Evolutionary conservation across 805 yeast species (phyloP).

Genomic region (Candida morakotiae): DNA sequence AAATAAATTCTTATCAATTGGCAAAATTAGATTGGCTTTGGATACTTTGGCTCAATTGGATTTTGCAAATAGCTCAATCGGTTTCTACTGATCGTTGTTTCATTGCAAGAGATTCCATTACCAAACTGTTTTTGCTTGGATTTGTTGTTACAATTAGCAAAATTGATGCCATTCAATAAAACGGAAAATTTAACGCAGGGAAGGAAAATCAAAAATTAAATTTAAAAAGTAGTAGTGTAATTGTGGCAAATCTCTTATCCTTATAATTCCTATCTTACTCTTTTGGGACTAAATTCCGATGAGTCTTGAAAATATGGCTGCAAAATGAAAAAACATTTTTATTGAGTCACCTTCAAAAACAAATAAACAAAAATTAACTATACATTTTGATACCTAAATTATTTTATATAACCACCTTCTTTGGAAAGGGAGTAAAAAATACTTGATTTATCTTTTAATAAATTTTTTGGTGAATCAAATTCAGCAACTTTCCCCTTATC

Average conservation of each 20-base stretch:
- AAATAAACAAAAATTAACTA: too few relatives aligned
- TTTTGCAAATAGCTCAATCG: too few relatives aligned
- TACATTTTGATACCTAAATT: background rate
- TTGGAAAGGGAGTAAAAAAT: conserved; percentile 36
- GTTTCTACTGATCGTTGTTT: too few relatives aligned
- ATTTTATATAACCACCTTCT: conserved; percentile 29
- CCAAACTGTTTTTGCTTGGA: too few relatives aligned
- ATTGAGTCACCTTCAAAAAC: conserved; percentile 1
- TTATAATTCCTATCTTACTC: background rate
- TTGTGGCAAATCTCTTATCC: background rate
- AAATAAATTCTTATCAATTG: too few relatives aligned
- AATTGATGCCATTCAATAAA: background rate
- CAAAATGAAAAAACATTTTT: too few relatives aligned
- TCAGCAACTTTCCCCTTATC: conserved; percentile 36
- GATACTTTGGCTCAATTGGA: too few relatives aligned
- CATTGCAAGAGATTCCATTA: too few relatives aligned
- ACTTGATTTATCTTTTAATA: conserved; percentile 23
- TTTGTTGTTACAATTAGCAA: too few relatives aligned
- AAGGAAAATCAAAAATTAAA: too few relatives aligned
- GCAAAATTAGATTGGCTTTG: too few relatives aligned
- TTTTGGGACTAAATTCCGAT: background rate
- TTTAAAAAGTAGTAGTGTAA: too few relatives aligned
- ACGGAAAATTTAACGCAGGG: background rate
- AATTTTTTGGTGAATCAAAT: conserved; percentile 30
- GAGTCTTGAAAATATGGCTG: background rate